Base-by-base conservation (phyloP, 371 early-diverging fungal species). In the Apophysomyces trapeziformis region DNA sequence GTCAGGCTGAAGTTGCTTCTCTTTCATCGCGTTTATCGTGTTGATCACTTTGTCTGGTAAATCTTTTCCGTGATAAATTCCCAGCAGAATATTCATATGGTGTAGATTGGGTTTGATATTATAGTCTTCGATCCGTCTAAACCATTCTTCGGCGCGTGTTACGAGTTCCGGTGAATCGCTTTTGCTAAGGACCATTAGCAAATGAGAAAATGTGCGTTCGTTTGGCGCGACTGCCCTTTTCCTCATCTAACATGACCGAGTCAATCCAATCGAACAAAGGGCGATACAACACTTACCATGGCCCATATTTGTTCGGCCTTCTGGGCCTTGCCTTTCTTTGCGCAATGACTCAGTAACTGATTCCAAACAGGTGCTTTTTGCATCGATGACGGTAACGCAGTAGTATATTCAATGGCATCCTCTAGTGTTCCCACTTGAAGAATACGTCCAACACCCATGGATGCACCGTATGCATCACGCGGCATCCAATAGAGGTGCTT, bases 151-250 rank as follows among this genome's bases (percentile, higher is more conserved):
- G 6, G 79, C 79, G 35, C 58, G 36, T 35, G 62, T 60, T 7
- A 68, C 46, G 0, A 76, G 68, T n/a, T 61, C 46, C 21, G 74
- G 74, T 36, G 76, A 72, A 12, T 37, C 67, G n/a, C 74, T 71
- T 21, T 70, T 64, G 7, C 38, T 61, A 41, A 67, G 70, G 0
- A 66, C 67, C 46, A 60, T 47, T 9, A 78, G 21, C 67, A 78
- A 58, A 16, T 67, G 68, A 11, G 76, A 70, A 44, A 75, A 74
- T 12, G 79, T 78, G n/a, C 66, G 65, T 58, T 75, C 68, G n/a
- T 75, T 78, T 16, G 79, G 79, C 16, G 57, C 38, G 26, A 75
- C 44, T 21, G 72, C 72, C 38, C 72, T 60, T 47, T 73, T 78
- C 56, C 74, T 50, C 76, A 78, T 75, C 79, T 78, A 67, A 44